Percentiles rank a stretch among this genome's conserved stretches.
Evolutionary conservation across 2,329 filamentous ascomycete species (phyloP).

Genomic region (Neocatenulostroma microsporum): DNA sequence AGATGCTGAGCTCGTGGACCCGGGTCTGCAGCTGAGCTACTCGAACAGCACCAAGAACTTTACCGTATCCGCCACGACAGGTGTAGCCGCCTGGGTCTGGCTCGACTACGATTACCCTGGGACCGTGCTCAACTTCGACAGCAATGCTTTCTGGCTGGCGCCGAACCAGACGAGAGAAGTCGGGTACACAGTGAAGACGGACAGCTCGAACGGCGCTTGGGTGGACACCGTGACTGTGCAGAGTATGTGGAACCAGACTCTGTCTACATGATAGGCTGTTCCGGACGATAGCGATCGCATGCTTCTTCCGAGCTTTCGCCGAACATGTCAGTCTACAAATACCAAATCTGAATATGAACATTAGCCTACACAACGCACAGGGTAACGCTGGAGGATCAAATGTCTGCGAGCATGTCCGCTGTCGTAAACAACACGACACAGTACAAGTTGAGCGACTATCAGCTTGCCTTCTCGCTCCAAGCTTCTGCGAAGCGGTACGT

Average conservation of each 20-base stretch:
- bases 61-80: slow-evolving; percentile 41
- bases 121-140: slow-evolving; percentile 45
- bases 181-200: slow-evolving; percentile 40
- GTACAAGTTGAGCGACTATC: too few relatives aligned
- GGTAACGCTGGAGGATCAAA: too few relatives aligned
- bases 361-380: too few relatives aligned
- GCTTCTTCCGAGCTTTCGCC: too few relatives aligned
- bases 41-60: slow-evolving; percentile 31
- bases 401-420: too few relatives aligned
- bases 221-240: slow-evolving; percentile 41
- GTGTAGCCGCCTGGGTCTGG: slow-evolving; percentile 48
- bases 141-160: slow-evolving; percentile 47
- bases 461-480: too few relatives aligned
- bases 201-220: slow-evolving; percentile 40
- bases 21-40: slow-evolving; percentile 37
- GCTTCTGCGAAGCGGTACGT: too few relatives aligned
- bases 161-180: slow-evolving; percentile 40
- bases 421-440: too few relatives aligned
- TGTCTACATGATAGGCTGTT: slow-evolving; percentile 8
- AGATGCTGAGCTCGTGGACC: slow-evolving; percentile 42
- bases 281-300: too few relatives aligned
- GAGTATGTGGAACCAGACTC: slow-evolving; percentile 46
- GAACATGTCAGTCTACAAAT: too few relatives aligned
- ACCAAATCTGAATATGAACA: too few relatives aligned
- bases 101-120: slow-evolving; percentile 48